Percentiles rank a stretch among this genome's conserved stretches.
phyloP scores from a whole-genome alignment of 2,329 filamentous ascomycete genomes.

The Venturia effusa region DNA sequence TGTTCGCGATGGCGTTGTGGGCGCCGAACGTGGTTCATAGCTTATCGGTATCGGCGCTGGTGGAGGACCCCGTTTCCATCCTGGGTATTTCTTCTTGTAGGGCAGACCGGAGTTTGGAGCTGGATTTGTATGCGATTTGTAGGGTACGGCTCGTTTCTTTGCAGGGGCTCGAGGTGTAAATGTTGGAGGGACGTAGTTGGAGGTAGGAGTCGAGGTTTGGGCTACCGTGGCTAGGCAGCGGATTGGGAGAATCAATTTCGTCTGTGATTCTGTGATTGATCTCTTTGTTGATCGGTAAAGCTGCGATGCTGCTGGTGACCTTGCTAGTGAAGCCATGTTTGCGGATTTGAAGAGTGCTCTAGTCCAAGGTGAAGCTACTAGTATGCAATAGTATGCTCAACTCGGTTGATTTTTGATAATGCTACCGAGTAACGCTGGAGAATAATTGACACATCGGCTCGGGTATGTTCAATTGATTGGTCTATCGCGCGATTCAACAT shows the following conservation, averaged over 20 bases:
- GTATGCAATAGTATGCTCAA: no score
- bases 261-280: neutral
- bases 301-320: neutral
- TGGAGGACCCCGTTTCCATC: constrained; percentile 1
- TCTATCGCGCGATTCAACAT: neutral
- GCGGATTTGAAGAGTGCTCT: neutral
- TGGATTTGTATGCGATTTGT: constrained; percentile 1
- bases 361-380: no score
- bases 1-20: neutral
- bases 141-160: neutral
- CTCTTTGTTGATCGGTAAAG: neutral
- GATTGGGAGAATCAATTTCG: neutral
- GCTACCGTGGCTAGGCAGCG: constrained; percentile 2
- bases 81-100: neutral
- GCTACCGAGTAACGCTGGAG: neutral
- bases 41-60: neutral
- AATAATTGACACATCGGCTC: neutral
- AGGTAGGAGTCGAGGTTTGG: neutral
- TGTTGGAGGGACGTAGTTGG: constrained; percentile 1
- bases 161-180: neutral
- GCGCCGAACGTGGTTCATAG: constrained; percentile 9
- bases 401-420: neutral
- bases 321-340: constrained; percentile 4
- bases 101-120: neutral
- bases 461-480: neutral